Percentiles rank a stretch among this genome's conserved stretches.
Evolutionary conservation across 2,329 filamentous ascomycete species (phyloP).

Genomic region (Grosmannia clavigera): DNA sequence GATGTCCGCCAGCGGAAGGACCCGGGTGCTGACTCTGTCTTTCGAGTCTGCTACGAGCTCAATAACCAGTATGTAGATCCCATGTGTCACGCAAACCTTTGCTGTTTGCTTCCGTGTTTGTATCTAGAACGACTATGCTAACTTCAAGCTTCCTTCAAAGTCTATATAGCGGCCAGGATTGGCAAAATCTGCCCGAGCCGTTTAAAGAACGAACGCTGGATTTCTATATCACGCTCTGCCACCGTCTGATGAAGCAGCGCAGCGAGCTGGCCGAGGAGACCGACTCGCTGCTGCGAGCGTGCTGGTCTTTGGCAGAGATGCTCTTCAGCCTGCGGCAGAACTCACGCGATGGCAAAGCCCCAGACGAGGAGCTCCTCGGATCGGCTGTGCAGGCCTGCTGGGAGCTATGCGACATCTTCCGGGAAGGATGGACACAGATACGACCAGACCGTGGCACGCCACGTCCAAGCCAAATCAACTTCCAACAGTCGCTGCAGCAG

Average conservation of each 20-base stretch:
- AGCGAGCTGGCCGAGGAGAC: slow-evolving; percentile 68
- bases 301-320: slow-evolving; percentile 87
- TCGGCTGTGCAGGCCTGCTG: slow-evolving; percentile 88
- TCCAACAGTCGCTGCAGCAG: slow-evolving; percentile 29
- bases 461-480: slow-evolving; percentile 64
- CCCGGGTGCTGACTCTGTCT: slow-evolving; percentile 69
- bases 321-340: slow-evolving; percentile 82
- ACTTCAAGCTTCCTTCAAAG: slow-evolving; percentile 20
- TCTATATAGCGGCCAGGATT: slow-evolving; percentile 81
- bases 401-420: slow-evolving; percentile 88
- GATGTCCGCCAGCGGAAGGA: slow-evolving; percentile 70
- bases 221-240: slow-evolving; percentile 88
- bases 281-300: slow-evolving; percentile 70
- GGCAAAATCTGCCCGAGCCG: slow-evolving; percentile 63
- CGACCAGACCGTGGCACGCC: slow-evolving; percentile 79
- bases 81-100: not conserved
- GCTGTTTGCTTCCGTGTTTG: not conserved
- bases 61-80: slow-evolving; percentile 62
- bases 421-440: slow-evolving; percentile 82
- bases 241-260: slow-evolving; percentile 91
- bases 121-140: not conserved
- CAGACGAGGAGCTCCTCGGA: slow-evolving; percentile 74
- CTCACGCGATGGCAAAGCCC: slow-evolving; percentile 55
- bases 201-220: slow-evolving; percentile 85
- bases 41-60: slow-evolving; percentile 86